phyloP scores from a whole-genome alignment of 495 filamentous ascomycete genomes.

The Tuber calosporum region DNA sequence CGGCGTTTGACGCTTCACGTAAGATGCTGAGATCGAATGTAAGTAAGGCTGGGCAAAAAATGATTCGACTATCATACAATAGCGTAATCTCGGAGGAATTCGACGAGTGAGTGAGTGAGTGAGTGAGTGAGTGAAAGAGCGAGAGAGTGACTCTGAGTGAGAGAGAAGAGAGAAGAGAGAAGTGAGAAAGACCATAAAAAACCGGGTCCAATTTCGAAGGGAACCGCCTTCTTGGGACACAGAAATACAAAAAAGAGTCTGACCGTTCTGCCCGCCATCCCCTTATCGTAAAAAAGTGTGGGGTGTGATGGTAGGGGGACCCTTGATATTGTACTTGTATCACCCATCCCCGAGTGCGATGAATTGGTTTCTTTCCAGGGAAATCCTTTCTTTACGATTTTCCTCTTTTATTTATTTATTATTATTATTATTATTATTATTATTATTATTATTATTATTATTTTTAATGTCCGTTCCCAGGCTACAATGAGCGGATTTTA shows the following conservation, averaged over 20 bases:
- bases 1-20: neutral
- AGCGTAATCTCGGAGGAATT: neutral
- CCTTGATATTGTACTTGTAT: slow-evolving; percentile 14
- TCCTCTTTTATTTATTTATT: too few relatives aligned
- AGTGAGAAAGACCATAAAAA: slow-evolving; percentile 18
- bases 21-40: neutral
- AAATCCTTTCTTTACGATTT: neutral
- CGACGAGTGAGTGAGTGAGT: neutral
- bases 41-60: neutral
- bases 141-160: too few relatives aligned
- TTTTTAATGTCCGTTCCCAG: neutral
- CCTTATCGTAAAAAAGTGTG: slow-evolving; percentile 32
- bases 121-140: too few relatives aligned
- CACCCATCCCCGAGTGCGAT: neutral
- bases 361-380: neutral
- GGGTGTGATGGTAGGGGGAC: slow-evolving; percentile 29
- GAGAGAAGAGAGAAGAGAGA: neutral
- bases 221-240: slow-evolving; percentile 36
- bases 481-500: neutral
- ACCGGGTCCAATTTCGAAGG: slow-evolving; percentile 36
- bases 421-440: neutral
- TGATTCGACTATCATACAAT: too few relatives aligned
- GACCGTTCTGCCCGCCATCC: slow-evolving; percentile 24
- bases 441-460: neutral
- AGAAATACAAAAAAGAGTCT: slow-evolving; percentile 30